Percentiles rank a stretch among this genome's conserved stretches.
Evolutionary conservation across 2,329 filamentous ascomycete species (phyloP).

Genomic region (Fonsecaea erecta): DNA sequence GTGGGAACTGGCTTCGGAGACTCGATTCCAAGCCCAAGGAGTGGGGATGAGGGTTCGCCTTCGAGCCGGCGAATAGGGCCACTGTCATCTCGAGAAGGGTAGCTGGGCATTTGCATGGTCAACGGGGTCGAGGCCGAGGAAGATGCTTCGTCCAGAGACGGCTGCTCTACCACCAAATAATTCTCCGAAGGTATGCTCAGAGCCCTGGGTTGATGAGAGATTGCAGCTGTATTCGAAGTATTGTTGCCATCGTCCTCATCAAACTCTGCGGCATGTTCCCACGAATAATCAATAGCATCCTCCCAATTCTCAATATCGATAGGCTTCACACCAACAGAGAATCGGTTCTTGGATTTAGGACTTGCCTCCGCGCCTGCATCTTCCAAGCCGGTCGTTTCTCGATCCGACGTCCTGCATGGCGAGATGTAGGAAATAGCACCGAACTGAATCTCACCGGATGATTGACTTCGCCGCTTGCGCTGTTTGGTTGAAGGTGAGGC

Average conservation of each 20-base stretch:
- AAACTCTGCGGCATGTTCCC: slow-evolving; percentile 35
- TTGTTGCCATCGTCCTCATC: slow-evolving; percentile 15
- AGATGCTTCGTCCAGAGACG: slow-evolving; percentile 22
- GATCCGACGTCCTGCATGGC: not conserved
- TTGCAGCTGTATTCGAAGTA: slow-evolving; percentile 4
- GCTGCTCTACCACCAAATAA: slow-evolving; percentile 25
- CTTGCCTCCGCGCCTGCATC: not conserved
- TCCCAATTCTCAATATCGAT: slow-evolving; percentile 37
- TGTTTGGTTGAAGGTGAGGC: not conserved
- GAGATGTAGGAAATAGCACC: slow-evolving; percentile 13
- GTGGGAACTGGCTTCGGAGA: slow-evolving; percentile 13
- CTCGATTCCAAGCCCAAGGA: slow-evolving; percentile 31
- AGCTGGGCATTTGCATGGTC: slow-evolving; percentile 30
- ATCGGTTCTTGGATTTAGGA: slow-evolving; percentile 16
- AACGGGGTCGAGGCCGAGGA: slow-evolving; percentile 34
- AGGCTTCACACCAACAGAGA: slow-evolving; percentile 30
- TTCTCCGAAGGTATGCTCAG: slow-evolving; percentile 18
- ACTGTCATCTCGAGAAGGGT: slow-evolving; percentile 1
- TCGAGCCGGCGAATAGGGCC: not conserved
- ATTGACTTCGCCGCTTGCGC: slow-evolving; percentile 29
- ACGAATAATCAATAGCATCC: slow-evolving; percentile 37
- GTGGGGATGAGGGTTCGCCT: slow-evolving; percentile 24
- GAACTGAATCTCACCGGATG: slow-evolving; percentile 30
- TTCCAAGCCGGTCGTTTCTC: not conserved
- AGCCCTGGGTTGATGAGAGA: not conserved